Base-by-base conservation (phyloP, 108 stramenopile species). In the Fragilaria radians region DNA sequence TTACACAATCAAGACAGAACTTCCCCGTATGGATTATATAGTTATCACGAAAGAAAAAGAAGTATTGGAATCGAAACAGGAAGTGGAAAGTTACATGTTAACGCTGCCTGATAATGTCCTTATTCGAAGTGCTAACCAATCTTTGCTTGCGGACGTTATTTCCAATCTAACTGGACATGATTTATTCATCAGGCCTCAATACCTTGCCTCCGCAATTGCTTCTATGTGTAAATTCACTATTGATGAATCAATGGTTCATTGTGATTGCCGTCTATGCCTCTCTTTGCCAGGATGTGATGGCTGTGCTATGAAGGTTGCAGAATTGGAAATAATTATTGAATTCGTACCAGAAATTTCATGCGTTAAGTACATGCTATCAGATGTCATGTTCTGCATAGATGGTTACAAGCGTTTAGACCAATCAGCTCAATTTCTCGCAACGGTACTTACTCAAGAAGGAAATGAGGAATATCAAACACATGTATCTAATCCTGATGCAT, bases 21-120 rank as follows among this genome's bases (percentile, higher is more conserved):
- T 91, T 14, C 72, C 66, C 25, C 74, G 90, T n/a, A 91, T 91
- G 90, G 61, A 84, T 48, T 91, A 91, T 69, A 68, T 77, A 34
- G 75, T 87, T 5, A 50, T 85, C 5, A 59, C 81, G 17, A 51
- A 68, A 18, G 59, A 80, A 34, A 74, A 71, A 9, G 24, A 34
- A 56, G 78, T 68, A 48, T 81, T 52, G 56, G 26, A 52, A 21
- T 53, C 78, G 68, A 52, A 80, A 66, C 28, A 61, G 52, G 65
- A 49, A 72, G 69, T 54, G 47, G 68, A 65, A 21, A 62, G 61
- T 70, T 66, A 49, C 63, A 66, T 73, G 59, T 55, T 42, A 53
- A 57, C 18, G 72, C 63, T 64, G 48, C 49, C 5, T 62, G 66
- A 64, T 52, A 71, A 63, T 54, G 52, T 74, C 9, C 60, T 65